Conservation (phyloP, 1,284 basidiomycete species). For the Chalciporus sp. region DNA sequence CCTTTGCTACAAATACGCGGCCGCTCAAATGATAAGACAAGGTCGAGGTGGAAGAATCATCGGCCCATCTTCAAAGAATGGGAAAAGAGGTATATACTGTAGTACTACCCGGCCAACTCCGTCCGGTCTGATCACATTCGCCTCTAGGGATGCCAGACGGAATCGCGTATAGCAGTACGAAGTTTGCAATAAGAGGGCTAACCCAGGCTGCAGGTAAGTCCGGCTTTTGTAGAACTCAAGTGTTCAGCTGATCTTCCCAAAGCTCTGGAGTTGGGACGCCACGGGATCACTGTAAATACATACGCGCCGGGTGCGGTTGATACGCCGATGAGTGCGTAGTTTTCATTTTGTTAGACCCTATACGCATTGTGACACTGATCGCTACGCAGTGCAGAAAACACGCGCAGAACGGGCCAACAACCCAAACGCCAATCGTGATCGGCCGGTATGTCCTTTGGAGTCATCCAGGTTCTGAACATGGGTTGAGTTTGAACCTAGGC, state of each 20-base stretch:
- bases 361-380: not conserved
- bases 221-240: not conserved
- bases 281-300: constrained; percentile 14
- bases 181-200: constrained; percentile 27
- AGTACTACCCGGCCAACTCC: not conserved
- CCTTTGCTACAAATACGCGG: constrained; percentile 35
- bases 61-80: constrained; percentile 27
- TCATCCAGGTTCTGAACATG: not conserved
- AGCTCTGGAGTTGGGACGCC: constrained; percentile 33
- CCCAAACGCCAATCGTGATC: constrained; percentile 1
- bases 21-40: constrained; percentile 35
- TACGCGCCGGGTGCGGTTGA: constrained; percentile 13
- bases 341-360: not conserved
- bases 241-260: not conserved
- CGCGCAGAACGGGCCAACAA: constrained; percentile 4
- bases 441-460: not conserved
- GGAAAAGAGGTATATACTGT: constrained; percentile 19
- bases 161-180: constrained; percentile 21
- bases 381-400: constrained; percentile 1
- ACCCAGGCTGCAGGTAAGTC: constrained; percentile 11
- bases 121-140: not conserved
- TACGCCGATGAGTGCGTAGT: constrained; percentile 10
- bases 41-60: constrained; percentile 35
- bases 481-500: not conserved
- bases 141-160: constrained; percentile 3